These are phyloP conservation scores for Suillus discolor DNA, from an alignment of 768 basidiomycete genomes.

Conservation along the genomic window DNA sequence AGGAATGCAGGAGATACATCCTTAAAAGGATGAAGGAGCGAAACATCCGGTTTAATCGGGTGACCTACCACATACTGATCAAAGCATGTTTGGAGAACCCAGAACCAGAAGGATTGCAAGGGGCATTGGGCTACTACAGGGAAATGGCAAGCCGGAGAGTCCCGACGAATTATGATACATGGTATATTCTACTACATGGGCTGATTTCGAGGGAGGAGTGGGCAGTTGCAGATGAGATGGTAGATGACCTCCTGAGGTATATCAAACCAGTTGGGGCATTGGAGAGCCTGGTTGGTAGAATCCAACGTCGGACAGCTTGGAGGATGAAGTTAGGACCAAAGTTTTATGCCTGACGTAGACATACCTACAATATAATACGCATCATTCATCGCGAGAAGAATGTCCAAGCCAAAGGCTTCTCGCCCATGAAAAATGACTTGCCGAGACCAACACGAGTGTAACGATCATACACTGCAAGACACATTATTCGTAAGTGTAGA, in stretches of 20 bases:
- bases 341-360: constrained; percentile 29
- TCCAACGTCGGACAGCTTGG: constrained; percentile 44
- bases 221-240: constrained; percentile 59
- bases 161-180: constrained; percentile 63
- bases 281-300: constrained; percentile 48
- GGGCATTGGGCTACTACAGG: constrained; percentile 59
- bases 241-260: constrained; percentile 58
- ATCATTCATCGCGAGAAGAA: constrained; percentile 22
- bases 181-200: constrained; percentile 75
- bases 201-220: constrained; percentile 60
- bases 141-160: constrained; percentile 58
- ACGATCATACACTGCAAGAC: constrained; percentile 63
- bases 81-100: constrained; percentile 60
- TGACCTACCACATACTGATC: constrained; percentile 80
- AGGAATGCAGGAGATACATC: constrained; percentile 52
- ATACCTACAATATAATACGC: constrained; percentile 9
- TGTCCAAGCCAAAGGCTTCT: constrained; percentile 17
- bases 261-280: constrained; percentile 49
- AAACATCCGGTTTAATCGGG: constrained; percentile 55
- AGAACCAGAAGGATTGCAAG: constrained; percentile 49
- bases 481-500: constrained; percentile 14
- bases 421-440: constrained; percentile 64
- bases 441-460: constrained; percentile 67
- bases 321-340: constrained; percentile 28
- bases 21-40: constrained; percentile 59